Evolutionary conservation across 2,329 filamentous ascomycete species (phyloP), one percentile per base, ranked within the genome.

Genomic region (Cyphellophora europaea): DNA sequence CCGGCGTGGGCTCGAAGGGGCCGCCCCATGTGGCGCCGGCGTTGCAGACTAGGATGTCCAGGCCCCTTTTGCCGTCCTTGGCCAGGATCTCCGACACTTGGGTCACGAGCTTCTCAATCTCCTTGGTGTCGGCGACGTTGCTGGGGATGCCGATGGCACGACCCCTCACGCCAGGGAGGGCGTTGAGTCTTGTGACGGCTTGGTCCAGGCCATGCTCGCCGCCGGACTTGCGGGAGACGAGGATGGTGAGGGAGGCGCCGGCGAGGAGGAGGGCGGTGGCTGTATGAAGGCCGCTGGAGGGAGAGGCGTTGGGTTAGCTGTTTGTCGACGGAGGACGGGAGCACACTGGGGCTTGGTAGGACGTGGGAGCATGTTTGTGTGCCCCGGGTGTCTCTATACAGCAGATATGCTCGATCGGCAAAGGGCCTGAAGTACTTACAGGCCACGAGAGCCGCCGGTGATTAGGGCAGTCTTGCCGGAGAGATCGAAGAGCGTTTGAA

Each of bases 351-450:
- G n/a, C n/a, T n/a, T n/a, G n/a, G n/a, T n/a, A n/a, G n/a, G n/a
- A n/a, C n/a, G n/a, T n/a, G n/a, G n/a, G n/a, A n/a, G n/a, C n/a
- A n/a, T n/a, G n/a, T n/a, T n/a, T n/a, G n/a, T n/a, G 40, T 40
- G 58, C 33, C 61, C 58, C 62, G 35, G 23, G 33, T 43, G 19
- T 37, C 40, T 45, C 29, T 11, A 29, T n/a, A n/a, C n/a, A n/a
- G n/a, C n/a, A n/a, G n/a, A n/a, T n/a, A n/a, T n/a, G n/a, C n/a
- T n/a, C n/a, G n/a, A n/a, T n/a, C n/a, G n/a, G n/a, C n/a, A n/a
- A n/a, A n/a, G n/a, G n/a, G n/a, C n/a, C n/a, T n/a, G n/a, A n/a
- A n/a, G n/a, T n/a, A n/a, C n/a, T n/a, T n/a, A n/a, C n/a, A n/a
- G n/a, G n/a, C n/a, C n/a, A n/a, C n/a, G n/a, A n/a, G n/a, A n/a